Evolutionary conservation across 139 green algal genomes (phyloP), one percentile per base, ranked within the genome.

Genomic region (Volvox reticuliferus): DNA sequence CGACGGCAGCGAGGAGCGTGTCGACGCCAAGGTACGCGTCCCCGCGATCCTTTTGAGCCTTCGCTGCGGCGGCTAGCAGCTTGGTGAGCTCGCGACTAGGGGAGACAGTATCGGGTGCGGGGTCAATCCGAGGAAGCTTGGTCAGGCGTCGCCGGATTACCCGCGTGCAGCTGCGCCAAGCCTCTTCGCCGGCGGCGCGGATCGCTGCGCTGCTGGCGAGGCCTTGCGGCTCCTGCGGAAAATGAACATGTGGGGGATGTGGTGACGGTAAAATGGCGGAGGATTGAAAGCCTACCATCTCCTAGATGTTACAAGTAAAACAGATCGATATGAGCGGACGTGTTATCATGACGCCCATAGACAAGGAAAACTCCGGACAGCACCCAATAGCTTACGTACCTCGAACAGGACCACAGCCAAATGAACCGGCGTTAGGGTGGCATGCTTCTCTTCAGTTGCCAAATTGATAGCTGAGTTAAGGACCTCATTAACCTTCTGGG

Each of bases 1-100:
- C 80, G 6, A 98, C 50, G 0, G 96, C 94, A 13, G 89, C 20
- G 37, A 99, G 93, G 30, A 99, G 94, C 44, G 96, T 83, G 88
- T 99, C 97, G 16, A 96, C 96, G 28, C 94, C 94, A 22, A 99
- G 73, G 91, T 96, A 99, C 6, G 92, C 80, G 86, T 98, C 97
- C 0, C 89, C 91, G 26, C 94, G 95, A 32, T 97, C 89, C 90
- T 97, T 97, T 85, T 97, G 94, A 30, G 94, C 30, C 88, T 97
- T 97, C 26, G 61, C 77, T 1, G 96, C 96, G 26, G 88, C 36
- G n/a, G 91, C 87, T 28, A 98, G 37, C 37, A 89, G 37, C 69
- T 82, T 82, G 6, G 17, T 28, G 19, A 89, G 71, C 85, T 89
- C 85, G n/a, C 71, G 69, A 12, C 69, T 19, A 12, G 69, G 71